Evolutionary conservation across 768 basidiomycete genomes (phyloP).

Genomic region (Kwoniella dendrophila): DNA sequence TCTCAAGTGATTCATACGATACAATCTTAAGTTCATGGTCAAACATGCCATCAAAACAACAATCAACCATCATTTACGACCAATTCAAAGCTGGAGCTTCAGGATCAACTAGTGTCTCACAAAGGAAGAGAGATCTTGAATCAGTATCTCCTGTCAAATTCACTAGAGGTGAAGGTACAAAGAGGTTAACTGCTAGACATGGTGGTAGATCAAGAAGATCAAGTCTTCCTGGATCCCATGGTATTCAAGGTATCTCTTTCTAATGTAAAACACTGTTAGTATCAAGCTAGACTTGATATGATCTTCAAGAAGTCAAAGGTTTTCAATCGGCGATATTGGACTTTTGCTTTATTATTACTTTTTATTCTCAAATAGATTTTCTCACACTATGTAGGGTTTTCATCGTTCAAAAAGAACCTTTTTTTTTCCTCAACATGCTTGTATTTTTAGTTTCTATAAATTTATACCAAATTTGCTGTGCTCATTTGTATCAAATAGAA

Average conservation of each 20-base stretch:
- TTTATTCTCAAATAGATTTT: too few relatives aligned
- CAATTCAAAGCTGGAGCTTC: slow-evolving; percentile 28
- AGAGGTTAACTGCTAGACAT: slow-evolving; percentile 22
- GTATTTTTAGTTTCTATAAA: too few relatives aligned
- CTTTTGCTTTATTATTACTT: too few relatives aligned
- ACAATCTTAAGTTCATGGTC: slow-evolving; percentile 34
- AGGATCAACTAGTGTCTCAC: slow-evolving; percentile 14
- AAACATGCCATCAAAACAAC: slow-evolving; percentile 33
- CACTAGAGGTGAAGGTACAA: slow-evolving; percentile 3
- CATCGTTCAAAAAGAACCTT: too few relatives aligned
- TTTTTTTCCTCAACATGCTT: too few relatives aligned
- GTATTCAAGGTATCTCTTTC: slow-evolving; percentile 22
- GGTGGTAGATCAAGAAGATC: slow-evolving; percentile 26
- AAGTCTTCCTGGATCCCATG: slow-evolving; percentile 14
- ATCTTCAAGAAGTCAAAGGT: too few relatives aligned
- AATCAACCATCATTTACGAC: slow-evolving; percentile 27
- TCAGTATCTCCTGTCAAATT: slow-evolving; percentile 4
- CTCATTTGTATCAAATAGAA: too few relatives aligned
- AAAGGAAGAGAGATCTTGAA: slow-evolving; percentile 16
- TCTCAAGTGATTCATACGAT: slow-evolving; percentile 41
- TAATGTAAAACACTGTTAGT: too few relatives aligned
- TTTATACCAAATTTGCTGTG: too few relatives aligned
- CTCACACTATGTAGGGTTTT: too few relatives aligned
- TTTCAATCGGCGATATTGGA: too few relatives aligned
- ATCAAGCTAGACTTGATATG: too few relatives aligned